phyloP scores from a whole-genome alignment of 495 filamentous ascomycete genomes.

The Tirmania nivea region DNA sequence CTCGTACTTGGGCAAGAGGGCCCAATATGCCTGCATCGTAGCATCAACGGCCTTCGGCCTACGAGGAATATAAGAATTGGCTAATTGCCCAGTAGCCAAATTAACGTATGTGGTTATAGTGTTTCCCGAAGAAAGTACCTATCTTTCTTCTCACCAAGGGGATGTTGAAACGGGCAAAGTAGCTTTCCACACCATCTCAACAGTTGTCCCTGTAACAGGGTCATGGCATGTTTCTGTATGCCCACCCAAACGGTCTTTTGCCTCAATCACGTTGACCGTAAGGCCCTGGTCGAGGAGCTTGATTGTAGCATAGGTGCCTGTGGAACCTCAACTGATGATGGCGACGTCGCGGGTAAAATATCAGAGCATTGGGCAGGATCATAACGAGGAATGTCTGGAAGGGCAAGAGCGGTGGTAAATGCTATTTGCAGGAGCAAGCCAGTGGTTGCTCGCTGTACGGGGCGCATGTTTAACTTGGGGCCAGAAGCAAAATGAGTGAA shows the following conservation, averaged over 20 bases:
- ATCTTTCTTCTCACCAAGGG: too few species aligned
- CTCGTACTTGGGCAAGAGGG: not conserved
- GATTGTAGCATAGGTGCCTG: conserved; percentile 28
- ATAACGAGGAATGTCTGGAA: too few species aligned
- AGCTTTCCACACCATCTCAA: conserved; percentile 1
- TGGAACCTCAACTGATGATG: conserved; percentile 30
- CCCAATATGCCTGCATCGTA: not conserved
- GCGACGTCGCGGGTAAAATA: conserved; percentile 21
- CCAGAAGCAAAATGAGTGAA: too few species aligned
- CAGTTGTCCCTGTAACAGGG: conserved; percentile 2
- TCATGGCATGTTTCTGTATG: conserved; percentile 26
- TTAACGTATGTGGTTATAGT: not conserved
- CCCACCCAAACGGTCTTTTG: conserved; percentile 24
- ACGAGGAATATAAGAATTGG: not conserved
- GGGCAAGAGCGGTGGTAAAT: too few species aligned
- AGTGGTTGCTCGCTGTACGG: too few species aligned
- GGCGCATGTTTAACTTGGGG: too few species aligned
- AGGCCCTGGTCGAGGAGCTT: conserved; percentile 23
- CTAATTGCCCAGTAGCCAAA: not conserved
- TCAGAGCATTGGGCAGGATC: too few species aligned
- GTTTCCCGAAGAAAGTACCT: not conserved
- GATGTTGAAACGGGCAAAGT: not conserved
- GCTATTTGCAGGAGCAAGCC: too few species aligned
- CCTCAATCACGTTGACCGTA: conserved; percentile 27
- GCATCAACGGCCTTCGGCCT: not conserved